Evolutionary conservation across 768 basidiomycete genomes (phyloP).

Genomic region (Leccinum uliginosum): DNA sequence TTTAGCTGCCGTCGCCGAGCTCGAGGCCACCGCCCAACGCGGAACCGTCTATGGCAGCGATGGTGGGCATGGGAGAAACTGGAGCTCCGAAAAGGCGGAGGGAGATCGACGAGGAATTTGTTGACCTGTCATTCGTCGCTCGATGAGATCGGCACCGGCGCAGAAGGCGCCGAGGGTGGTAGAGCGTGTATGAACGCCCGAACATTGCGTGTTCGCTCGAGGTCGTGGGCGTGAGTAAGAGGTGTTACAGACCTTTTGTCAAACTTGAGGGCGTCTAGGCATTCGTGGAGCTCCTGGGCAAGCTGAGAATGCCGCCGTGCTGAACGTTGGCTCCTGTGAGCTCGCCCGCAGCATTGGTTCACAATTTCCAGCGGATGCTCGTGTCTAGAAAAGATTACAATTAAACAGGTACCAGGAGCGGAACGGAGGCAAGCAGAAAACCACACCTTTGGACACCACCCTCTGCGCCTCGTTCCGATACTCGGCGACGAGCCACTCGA

Average conservation of each 20-base stretch:
- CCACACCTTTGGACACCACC: too few species aligned
- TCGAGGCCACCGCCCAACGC: constrained; percentile 93
- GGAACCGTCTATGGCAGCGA: constrained; percentile 89
- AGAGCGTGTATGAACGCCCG: constrained; percentile 84
- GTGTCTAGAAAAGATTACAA: too few species aligned
- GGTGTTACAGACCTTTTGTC: constrained; percentile 51
- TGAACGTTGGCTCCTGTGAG: neutral
- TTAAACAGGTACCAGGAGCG: too few species aligned
- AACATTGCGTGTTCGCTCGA: constrained; percentile 38
- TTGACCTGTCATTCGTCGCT: constrained; percentile 78
- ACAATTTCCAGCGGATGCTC: too few species aligned
- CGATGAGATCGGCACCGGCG: constrained; percentile 85
- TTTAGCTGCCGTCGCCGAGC: constrained; percentile 66
- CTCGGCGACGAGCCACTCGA: too few species aligned
- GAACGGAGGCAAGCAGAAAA: too few species aligned
- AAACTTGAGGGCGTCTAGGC: constrained; percentile 60
- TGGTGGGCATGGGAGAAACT: constrained; percentile 84
- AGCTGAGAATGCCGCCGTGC: constrained; percentile 1
- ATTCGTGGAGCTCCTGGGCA: constrained; percentile 64
- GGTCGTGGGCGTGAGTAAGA: neutral
- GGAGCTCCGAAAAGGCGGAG: constrained; percentile 66
- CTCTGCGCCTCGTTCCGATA: too few species aligned
- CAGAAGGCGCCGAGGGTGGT: constrained; percentile 78
- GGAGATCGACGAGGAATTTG: constrained; percentile 73
- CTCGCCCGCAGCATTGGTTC: constrained; percentile 65